phyloP scores from a whole-genome alignment of 768 basidiomycete genomes.

The Tricholoma sp. region DNA sequence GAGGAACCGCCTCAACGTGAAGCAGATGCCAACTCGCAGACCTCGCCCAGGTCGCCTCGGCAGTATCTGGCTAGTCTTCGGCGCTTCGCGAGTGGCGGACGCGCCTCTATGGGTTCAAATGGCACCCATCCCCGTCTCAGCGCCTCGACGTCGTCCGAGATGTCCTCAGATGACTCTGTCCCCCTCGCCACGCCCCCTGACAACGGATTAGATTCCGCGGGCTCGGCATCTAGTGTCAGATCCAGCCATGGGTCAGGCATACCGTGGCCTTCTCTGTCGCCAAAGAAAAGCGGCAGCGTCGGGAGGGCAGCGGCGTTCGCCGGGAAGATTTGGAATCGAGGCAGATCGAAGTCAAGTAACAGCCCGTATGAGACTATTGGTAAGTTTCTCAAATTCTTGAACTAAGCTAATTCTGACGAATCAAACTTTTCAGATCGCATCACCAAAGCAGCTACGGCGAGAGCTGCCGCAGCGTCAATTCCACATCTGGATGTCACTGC shows the following conservation, averaged over 20 bases:
- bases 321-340: slow-evolving; percentile 52
- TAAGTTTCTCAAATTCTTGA: slow-evolving; percentile 21
- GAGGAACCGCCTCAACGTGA: background rate
- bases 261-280: slow-evolving; percentile 44
- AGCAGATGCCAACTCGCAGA: slow-evolving; percentile 29
- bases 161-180: slow-evolving; percentile 67
- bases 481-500: slow-evolving; percentile 19
- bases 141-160: slow-evolving; percentile 51
- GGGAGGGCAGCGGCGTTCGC: slow-evolving; percentile 56
- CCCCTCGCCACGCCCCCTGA: slow-evolving; percentile 57
- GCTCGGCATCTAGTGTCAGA: slow-evolving; percentile 24
- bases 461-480: slow-evolving; percentile 14
- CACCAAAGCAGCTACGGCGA: slow-evolving; percentile 11
- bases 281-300: slow-evolving; percentile 45
- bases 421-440: slow-evolving; percentile 11
- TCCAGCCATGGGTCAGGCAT: slow-evolving; percentile 30
- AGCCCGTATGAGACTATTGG: slow-evolving; percentile 32
- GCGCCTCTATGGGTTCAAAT: slow-evolving; percentile 26
- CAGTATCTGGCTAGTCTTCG: slow-evolving; percentile 47
- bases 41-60: slow-evolving; percentile 48
- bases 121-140: slow-evolving; percentile 50
- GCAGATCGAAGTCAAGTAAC: slow-evolving; percentile 45
- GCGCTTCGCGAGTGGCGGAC: slow-evolving; percentile 39
- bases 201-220: slow-evolving; percentile 29
- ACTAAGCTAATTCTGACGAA: background rate